Percentiles rank a stretch among this genome's conserved stretches.
Evolutionary conservation across 768 basidiomycete genomes (phyloP).

Genomic region (Lyophyllum decastes): DNA sequence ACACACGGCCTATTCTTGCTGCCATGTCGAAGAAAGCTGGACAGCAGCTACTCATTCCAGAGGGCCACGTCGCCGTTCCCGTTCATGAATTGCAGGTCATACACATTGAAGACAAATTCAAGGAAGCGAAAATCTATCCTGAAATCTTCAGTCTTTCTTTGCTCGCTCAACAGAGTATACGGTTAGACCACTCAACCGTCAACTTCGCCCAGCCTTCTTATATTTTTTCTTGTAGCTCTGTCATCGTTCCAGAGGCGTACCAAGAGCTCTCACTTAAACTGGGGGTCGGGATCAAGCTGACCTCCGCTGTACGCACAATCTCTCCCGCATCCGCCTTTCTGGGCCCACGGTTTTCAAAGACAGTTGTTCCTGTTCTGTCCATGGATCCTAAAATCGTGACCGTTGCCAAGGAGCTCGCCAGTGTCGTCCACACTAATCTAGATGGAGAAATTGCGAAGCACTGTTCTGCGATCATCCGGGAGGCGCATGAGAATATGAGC

Average conservation of each 20-base stretch:
- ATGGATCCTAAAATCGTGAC: conserved; percentile 51
- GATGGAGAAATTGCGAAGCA: conserved; percentile 56
- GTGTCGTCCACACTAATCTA: conserved; percentile 47
- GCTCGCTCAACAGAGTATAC: conserved; percentile 55
- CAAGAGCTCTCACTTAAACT: conserved; percentile 52
- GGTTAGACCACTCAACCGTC: conserved; percentile 29
- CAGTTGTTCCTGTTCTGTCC: conserved; percentile 49
- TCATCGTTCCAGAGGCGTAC: conserved; percentile 49
- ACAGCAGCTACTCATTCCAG: conserved; percentile 30
- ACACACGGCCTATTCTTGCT: conserved; percentile 40
- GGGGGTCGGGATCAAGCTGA: conserved; percentile 56
- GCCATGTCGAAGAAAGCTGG: conserved; percentile 40
- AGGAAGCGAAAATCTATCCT: conserved; percentile 44
- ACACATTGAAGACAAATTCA: conserved; percentile 52
- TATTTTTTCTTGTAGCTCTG: conserved; percentile 38
- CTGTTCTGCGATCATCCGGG: conserved; percentile 53
- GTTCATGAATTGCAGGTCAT: conserved; percentile 56
- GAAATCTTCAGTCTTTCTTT: conserved; percentile 42
- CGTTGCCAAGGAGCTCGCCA: conserved; percentile 57
- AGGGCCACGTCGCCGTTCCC: conserved; percentile 44
- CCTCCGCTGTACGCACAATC: conserved; percentile 59
- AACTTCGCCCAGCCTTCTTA: background rate
- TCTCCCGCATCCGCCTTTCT: conserved; percentile 60
- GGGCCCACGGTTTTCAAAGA: conserved; percentile 54
- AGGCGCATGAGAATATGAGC: conserved; percentile 49